Conservation (phyloP, 108 stramenopile genomes). For the Parmales sp. region DNA sequence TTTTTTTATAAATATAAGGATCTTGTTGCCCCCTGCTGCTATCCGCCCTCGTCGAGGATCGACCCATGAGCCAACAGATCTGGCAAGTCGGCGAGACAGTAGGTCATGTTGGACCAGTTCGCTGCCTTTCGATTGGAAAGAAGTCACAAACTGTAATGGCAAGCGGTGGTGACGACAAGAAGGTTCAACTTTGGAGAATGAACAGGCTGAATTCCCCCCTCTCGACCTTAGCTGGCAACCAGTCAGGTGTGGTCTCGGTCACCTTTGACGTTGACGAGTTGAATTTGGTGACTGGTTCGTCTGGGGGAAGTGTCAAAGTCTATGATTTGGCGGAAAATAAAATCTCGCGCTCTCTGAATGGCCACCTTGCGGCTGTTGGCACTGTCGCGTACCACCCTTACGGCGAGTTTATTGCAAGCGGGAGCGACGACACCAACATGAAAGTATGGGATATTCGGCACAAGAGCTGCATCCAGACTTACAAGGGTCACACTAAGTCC, state of each 20-base stretch:
- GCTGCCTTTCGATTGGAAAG: too few relatives aligned
- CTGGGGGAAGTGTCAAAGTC: slow-evolving; percentile 16
- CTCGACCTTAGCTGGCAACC: slow-evolving; percentile 10
- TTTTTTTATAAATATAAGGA: too few relatives aligned
- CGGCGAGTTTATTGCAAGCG: slow-evolving; percentile 21
- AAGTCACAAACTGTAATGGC: slow-evolving; percentile 16
- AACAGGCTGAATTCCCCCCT: background rate
- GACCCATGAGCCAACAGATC: too few relatives aligned
- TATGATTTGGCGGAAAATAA: slow-evolving; percentile 19
- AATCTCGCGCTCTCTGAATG: slow-evolving; percentile 3
- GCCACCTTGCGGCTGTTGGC: slow-evolving; percentile 14
- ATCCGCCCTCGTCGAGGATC: too few relatives aligned
- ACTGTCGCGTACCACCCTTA: slow-evolving; percentile 18
- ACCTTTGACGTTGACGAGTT: slow-evolving; percentile 13
- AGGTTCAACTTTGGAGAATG: slow-evolving; percentile 22
- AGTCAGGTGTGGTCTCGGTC: slow-evolving; percentile 10
- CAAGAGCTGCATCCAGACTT: slow-evolving; percentile 23
- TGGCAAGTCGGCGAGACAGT: too few relatives aligned
- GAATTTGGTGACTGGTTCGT: background rate
- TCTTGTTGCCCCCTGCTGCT: too few relatives aligned
- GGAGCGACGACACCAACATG: slow-evolving; percentile 17
- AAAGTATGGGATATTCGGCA: slow-evolving; percentile 25
- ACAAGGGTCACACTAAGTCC: slow-evolving; percentile 21
- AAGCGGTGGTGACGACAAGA: slow-evolving; percentile 21
- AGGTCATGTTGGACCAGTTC: too few relatives aligned